phyloP scores from a whole-genome alignment of 2,329 filamentous ascomycete genomes.

The Hypoxylon sp. region DNA sequence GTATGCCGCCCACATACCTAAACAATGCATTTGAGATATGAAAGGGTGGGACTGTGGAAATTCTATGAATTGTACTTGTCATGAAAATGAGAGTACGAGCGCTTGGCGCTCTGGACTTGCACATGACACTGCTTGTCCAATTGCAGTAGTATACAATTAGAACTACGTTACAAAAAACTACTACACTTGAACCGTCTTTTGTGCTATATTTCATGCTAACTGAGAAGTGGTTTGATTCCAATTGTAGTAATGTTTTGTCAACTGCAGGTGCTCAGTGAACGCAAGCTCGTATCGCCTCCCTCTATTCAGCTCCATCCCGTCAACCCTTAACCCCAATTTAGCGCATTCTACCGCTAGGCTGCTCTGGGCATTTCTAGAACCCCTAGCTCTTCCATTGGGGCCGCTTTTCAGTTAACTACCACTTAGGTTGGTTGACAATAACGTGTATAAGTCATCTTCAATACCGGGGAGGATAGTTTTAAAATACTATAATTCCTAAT shows the following conservation, averaged over 20 bases:
- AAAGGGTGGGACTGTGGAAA: slow-evolving; percentile 18
- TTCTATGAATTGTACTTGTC: slow-evolving; percentile 29
- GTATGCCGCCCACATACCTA: background rate
- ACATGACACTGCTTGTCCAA: slow-evolving; percentile 32
- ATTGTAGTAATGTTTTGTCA: background rate
- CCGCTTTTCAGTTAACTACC: too few species aligned
- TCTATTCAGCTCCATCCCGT: background rate
- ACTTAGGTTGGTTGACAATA: too few species aligned
- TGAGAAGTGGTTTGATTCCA: background rate
- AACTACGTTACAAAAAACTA: slow-evolving; percentile 29
- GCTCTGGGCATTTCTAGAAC: too few species aligned
- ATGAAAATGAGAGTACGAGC: slow-evolving; percentile 19
- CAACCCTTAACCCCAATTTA: background rate
- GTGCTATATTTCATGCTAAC: too few species aligned
- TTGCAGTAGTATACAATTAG: slow-evolving; percentile 42
- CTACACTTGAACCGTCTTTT: background rate
- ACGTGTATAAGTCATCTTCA: too few species aligned
- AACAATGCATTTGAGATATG: slow-evolving; percentile 5
- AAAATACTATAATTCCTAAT: too few species aligned
- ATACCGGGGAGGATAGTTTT: too few species aligned
- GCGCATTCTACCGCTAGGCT: too few species aligned
- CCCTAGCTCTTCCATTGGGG: too few species aligned
- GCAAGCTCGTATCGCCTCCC: background rate
- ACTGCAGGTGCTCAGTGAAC: background rate
- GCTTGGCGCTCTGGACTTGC: slow-evolving; percentile 35